phyloP scores from a whole-genome alignment of 768 basidiomycete genomes.

The Boletus edulis region DNA sequence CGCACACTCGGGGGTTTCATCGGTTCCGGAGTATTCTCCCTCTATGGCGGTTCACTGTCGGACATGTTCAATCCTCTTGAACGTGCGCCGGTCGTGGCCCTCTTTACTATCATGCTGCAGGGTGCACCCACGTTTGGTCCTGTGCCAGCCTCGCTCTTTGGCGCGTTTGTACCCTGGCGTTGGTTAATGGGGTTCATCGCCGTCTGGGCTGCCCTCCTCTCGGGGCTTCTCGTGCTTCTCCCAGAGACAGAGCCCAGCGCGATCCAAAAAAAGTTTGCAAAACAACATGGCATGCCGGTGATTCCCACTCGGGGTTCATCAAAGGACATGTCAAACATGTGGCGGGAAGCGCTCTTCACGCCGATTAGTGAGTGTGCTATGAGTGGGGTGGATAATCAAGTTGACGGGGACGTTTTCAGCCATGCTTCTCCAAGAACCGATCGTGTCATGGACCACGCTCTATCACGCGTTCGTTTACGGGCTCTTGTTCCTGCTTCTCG shows the following conservation, averaged over 20 bases:
- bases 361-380: constrained; percentile 23
- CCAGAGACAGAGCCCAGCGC: constrained; percentile 26
- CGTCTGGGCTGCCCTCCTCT: constrained; percentile 21
- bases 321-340: constrained; percentile 3
- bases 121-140: constrained; percentile 30
- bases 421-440: constrained; percentile 26
- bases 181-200: constrained; percentile 27
- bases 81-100: constrained; percentile 27
- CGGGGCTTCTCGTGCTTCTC: constrained; percentile 13
- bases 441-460: constrained; percentile 26
- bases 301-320: background rate
- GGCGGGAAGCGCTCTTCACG: constrained; percentile 22
- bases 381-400: background rate
- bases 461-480: constrained; percentile 30
- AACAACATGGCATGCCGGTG: constrained; percentile 3
- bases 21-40: constrained; percentile 26
- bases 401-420: constrained; percentile 11
- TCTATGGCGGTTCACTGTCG: constrained; percentile 31
- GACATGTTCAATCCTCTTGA: constrained; percentile 29
- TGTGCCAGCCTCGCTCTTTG: constrained; percentile 23
- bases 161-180: constrained; percentile 22
- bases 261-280: constrained; percentile 19
- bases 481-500: constrained; percentile 29
- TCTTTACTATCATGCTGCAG: constrained; percentile 31
- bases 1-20: constrained; percentile 23